Base-by-base conservation (phyloP, 2,329 filamentous ascomycete genomes). In the Furcasterigmium furcatum region DNA sequence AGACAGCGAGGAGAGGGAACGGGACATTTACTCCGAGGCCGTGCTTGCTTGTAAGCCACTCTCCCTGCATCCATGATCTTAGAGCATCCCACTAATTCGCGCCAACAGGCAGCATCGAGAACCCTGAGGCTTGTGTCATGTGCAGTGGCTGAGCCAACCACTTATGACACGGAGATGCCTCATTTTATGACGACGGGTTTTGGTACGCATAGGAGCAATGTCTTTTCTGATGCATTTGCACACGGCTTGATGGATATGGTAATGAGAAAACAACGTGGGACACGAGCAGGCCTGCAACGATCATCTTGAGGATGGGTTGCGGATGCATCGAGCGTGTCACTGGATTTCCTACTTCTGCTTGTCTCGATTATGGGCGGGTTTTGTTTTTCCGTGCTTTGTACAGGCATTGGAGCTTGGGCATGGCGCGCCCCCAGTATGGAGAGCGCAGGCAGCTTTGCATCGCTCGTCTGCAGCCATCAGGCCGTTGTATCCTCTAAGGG, bases 91-190 rank as follows among this genome's bases (percentile, higher is more conserved):
- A 50, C 60, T 70, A 60, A 75, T 62, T 56, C 14, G 22, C 32
- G 30, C 40, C 43, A 36, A 58, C 48, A 87, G 84, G 84, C 77
- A 96, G 91, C 72, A 97, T 99, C 67, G 91, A 97, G 64, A 96
- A 97, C 75, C 90, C 87, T 57, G 94, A 99, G 66, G 79, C 86
- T 40, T 99, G 94, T 66, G 66, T 96, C 54, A 97, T 99, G 94
- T 99, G 94, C 84, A 95, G 89, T 70, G 92, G 91, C 74, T 97
- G 80, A 67, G 59, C 27, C 24, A 27, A 7, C 24, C 12, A 12
- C 24, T 27, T 27, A 7, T 12, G 24, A 12, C 39, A 27, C 32
- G 16, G 20, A 43, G 43, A 38, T 40, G 39, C 44, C 42, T 51
- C 48, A 49, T 35, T n/a, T 44, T 46, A 30, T 52, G 48, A 52